A percentile compares a stretch with the other conserved stretches of the same genome.
Evolutionary conservation across 2,329 filamentous ascomycete genomes (phyloP).

Genomic region (Coniochaeta sp.): DNA sequence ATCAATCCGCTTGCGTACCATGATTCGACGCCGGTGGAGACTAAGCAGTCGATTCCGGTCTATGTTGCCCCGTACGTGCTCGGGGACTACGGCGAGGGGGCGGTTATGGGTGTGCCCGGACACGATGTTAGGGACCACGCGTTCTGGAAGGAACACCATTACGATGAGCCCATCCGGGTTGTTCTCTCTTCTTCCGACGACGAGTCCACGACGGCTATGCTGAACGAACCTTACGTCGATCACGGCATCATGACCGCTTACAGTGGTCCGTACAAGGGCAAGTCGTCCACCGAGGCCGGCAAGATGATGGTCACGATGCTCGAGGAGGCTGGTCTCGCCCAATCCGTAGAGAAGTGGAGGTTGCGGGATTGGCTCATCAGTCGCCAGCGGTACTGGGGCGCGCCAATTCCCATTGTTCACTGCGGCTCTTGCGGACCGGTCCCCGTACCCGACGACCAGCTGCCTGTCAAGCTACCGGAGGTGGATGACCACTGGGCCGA

Average conservation of each 20-base stretch:
- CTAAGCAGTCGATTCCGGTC: constrained; percentile 56
- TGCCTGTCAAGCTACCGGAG: constrained; percentile 69
- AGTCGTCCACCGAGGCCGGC: constrained; percentile 55
- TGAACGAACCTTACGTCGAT: constrained; percentile 50
- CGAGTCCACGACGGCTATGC: constrained; percentile 33
- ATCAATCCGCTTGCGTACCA: constrained; percentile 58
- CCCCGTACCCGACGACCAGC: constrained; percentile 65
- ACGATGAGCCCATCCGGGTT: constrained; percentile 49
- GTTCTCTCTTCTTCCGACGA: constrained; percentile 51
- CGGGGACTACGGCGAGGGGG: constrained; percentile 77
- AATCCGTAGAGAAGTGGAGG: constrained; percentile 65
- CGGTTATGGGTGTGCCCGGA: constrained; percentile 86
- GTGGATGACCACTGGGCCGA: constrained; percentile 61
- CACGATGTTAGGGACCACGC: constrained; percentile 72
- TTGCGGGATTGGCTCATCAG: constrained; percentile 86
- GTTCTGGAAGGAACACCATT: constrained; percentile 70
- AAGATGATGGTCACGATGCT: constrained; percentile 51
- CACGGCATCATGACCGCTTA: constrained; percentile 61
- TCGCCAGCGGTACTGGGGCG: constrained; percentile 87
- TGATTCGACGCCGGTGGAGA: constrained; percentile 38
- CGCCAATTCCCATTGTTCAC: constrained; percentile 83
- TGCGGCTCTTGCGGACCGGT: constrained; percentile 70
- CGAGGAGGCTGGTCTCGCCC: constrained; percentile 47
- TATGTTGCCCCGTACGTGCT: constrained; percentile 82
- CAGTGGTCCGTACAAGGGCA: constrained; percentile 57